Conservation (phyloP, 768 basidiomycete species). For the Gloeostereum incarnatum region DNA sequence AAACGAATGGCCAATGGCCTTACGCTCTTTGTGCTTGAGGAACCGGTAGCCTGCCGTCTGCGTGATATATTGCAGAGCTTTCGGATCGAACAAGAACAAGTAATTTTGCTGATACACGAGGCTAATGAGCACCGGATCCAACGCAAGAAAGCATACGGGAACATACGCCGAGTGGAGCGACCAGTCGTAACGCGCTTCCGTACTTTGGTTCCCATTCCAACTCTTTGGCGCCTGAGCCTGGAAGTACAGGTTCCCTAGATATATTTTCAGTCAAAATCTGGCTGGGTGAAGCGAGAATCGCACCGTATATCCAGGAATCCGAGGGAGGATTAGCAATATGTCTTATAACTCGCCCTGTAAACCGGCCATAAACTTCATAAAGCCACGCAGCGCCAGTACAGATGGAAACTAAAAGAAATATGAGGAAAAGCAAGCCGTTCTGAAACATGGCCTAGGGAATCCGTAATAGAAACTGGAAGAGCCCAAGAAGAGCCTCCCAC, state of each 20-base stretch:
- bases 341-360: not conserved
- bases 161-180: conserved; percentile 4
- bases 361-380: not conserved
- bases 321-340: not conserved
- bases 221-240: conserved; percentile 5
- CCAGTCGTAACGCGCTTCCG: conserved; percentile 4
- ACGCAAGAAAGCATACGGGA: not conserved
- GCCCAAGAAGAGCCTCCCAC: too few relatives aligned
- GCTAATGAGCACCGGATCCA: too few relatives aligned
- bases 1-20: conserved; percentile 12
- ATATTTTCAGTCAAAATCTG: not conserved
- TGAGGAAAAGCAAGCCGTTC: too few relatives aligned
- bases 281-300: not conserved
- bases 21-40: conserved; percentile 14
- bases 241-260: conserved; percentile 1
- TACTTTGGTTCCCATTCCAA: conserved; percentile 6
- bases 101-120: conserved; percentile 13
- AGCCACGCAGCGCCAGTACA: not conserved
- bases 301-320: not conserved
- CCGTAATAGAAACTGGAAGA: too few relatives aligned
- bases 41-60: conserved; percentile 22
- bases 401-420: too few relatives aligned
- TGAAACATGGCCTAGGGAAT: too few relatives aligned
- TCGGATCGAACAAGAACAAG: conserved; percentile 21
- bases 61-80: conserved; percentile 21